Evolutionary conservation across 371 early-diverging fungal species (phyloP), one percentile per base, ranked within the genome.

Genomic region (Fennellomyces sp.): DNA sequence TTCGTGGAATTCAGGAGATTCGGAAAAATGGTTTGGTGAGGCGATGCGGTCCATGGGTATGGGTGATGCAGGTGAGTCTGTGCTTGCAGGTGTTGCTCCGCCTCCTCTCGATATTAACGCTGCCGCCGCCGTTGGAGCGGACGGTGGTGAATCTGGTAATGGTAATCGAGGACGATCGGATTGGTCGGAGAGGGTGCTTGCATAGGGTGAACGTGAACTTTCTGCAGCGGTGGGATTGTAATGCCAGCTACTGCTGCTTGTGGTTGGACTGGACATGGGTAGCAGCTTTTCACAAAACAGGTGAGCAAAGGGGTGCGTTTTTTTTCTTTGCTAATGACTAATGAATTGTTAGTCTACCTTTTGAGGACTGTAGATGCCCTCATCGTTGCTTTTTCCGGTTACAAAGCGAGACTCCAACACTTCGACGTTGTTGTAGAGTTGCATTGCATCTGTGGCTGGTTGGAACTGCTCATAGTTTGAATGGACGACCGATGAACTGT

Each of bases 401-500:
- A 38, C 13, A 56, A 42, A 42, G 17, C 31, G 56, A 45, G 31
- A 38, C 13, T 39, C 45, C 27, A 56, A 29, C 10, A 45, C 38
- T 19, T 30, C 56, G 52, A 41, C 21, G 23, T 58, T 33, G 36
- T 49, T 58, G 23, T 58, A 49, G 21, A 58, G 31, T 48, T 58
- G 58, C 33, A 58, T 58, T 8, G 49, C 49, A 47, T 58, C 58
- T 48, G 48, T 35, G 3, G 31, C 21, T 36, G 33, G 35, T 27
- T 47, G 58, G 21, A 58, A 60, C n/a, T 21, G 52, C 29, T 60
- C 52, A 27, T 52, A 60, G 28, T 29, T 52, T 38, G 53, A 45
- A 31, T 52, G 31, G 13, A 41, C 53, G 28, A 49, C 49, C n/a
- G 60, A 35, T 31, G 38, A 19, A 39, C 45, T 41, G 27, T 60